Conservation (phyloP, 306 rosid genomes). For the Malus sieversii region DNA sequence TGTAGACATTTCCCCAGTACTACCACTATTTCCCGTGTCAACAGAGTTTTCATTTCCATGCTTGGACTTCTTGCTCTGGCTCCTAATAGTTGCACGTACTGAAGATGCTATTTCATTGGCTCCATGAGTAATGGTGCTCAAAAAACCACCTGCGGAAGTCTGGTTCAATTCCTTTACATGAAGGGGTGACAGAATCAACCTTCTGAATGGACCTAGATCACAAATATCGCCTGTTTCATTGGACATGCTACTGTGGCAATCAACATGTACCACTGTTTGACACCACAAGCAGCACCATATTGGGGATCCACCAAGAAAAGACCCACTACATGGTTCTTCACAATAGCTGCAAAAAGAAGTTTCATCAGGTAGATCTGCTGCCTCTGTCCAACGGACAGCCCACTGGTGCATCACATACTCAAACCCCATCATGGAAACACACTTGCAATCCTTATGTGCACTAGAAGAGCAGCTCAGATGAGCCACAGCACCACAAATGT, state of each 20-base stretch:
- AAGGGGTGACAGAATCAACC: constrained; percentile 80
- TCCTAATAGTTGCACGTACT: constrained; percentile 85
- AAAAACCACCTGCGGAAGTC: constrained; percentile 54
- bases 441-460: constrained; percentile 89
- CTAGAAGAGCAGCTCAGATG: constrained; percentile 78
- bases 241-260: constrained; percentile 75
- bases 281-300: constrained; percentile 99
- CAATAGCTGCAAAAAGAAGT: constrained; percentile 77
- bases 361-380: constrained; percentile 81
- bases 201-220: constrained; percentile 81
- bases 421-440: constrained; percentile 80
- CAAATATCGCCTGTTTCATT: constrained; percentile 89
- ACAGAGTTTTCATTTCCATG: constrained; percentile 47
- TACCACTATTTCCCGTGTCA: constrained; percentile 59
- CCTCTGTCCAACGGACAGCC: constrained; percentile 96
- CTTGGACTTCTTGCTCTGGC: constrained; percentile 75
- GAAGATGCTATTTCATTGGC: constrained; percentile 97
- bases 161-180: constrained; percentile 60
- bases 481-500: constrained; percentile 80
- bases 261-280: constrained; percentile 88
- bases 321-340: constrained; percentile 91
- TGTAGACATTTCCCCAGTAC: constrained; percentile 49
- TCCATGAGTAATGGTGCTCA: constrained; percentile 92
- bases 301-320: constrained; percentile 96
- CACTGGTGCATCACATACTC: constrained; percentile 83